These are phyloP conservation scores for Purpureocillium takamizusanense DNA, from an alignment of 2,329 filamentous ascomycete species.

Conservation along the genomic window DNA sequence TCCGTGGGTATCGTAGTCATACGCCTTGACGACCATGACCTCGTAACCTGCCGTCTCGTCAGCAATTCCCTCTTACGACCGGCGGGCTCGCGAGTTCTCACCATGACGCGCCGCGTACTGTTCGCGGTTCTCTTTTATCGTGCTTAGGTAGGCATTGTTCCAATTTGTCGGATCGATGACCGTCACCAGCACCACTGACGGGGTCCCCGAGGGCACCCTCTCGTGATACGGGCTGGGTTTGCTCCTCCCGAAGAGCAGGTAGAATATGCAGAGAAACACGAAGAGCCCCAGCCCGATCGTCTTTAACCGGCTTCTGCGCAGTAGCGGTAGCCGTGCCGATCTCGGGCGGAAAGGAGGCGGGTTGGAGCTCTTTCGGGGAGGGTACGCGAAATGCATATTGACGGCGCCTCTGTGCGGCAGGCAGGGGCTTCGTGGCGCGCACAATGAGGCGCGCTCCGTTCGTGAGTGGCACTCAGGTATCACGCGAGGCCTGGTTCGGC, in stretches of 20 bases:
- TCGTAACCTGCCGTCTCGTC: conserved; percentile 59
- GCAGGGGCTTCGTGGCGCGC: neutral
- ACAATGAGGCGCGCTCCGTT: no score
- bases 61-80: neutral
- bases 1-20: conserved; percentile 62
- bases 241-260: conserved; percentile 40
- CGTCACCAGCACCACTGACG: conserved; percentile 72
- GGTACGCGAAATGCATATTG: conserved; percentile 83
- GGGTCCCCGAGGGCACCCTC: conserved; percentile 41
- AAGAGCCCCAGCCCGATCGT: conserved; percentile 45
- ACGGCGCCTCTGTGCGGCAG: neutral
- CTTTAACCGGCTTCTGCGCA: conserved; percentile 56
- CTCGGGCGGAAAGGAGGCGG: conserved; percentile 61
- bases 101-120: conserved; percentile 82
- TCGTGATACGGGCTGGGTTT: conserved; percentile 21
- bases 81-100: conserved; percentile 30
- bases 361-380: conserved; percentile 73
- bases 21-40: conserved; percentile 70
- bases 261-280: conserved; percentile 49
- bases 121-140: conserved; percentile 72
- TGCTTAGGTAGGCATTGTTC: conserved; percentile 58
- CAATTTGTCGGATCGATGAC: conserved; percentile 62
- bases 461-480: no score
- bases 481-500: neutral
- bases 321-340: conserved; percentile 40